phyloP scores from a whole-genome alignment of 371 early-diverging fungal genomes.

The Rhizomucor miehei region DNA sequence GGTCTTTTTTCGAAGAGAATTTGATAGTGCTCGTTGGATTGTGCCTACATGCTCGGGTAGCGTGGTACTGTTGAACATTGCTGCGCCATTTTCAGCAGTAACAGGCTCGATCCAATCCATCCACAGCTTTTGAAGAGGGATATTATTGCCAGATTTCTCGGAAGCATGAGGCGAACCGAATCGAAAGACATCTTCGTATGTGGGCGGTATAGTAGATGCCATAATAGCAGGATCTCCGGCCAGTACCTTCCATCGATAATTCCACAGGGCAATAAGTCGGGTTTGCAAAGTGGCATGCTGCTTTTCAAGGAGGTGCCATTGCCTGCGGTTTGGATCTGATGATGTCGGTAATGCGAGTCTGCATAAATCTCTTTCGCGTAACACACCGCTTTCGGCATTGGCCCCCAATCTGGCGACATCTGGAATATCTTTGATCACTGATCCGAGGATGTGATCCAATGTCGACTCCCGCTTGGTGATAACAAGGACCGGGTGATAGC shows the following conservation, averaged over 20 bases:
- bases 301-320: slow-evolving; percentile 19
- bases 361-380: slow-evolving; percentile 18
- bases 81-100: neutral
- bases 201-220: slow-evolving; percentile 19
- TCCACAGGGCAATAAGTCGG: slow-evolving; percentile 19
- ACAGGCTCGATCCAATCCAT: neutral
- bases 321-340: slow-evolving; percentile 22
- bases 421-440: slow-evolving; percentile 9
- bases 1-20: neutral
- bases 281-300: slow-evolving; percentile 13
- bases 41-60: neutral
- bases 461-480: slow-evolving; percentile 24
- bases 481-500: slow-evolving; percentile 32
- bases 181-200: slow-evolving; percentile 5
- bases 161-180: slow-evolving; percentile 2
- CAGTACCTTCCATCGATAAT: slow-evolving; percentile 10
- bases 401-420: slow-evolving; percentile 32
- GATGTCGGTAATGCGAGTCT: slow-evolving; percentile 1
- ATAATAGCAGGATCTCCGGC: slow-evolving; percentile 13
- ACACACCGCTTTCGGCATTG: neutral
- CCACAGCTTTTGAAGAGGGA: neutral
- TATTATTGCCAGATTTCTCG: neutral
- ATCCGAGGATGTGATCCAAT: slow-evolving; percentile 23
- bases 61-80: neutral
- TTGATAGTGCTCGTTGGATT: neutral